Percentiles rank a stretch among this genome's conserved stretches.
phyloP scores from a whole-genome alignment of 2,329 filamentous ascomycete genomes.

The Mycocentrospora acerina region DNA sequence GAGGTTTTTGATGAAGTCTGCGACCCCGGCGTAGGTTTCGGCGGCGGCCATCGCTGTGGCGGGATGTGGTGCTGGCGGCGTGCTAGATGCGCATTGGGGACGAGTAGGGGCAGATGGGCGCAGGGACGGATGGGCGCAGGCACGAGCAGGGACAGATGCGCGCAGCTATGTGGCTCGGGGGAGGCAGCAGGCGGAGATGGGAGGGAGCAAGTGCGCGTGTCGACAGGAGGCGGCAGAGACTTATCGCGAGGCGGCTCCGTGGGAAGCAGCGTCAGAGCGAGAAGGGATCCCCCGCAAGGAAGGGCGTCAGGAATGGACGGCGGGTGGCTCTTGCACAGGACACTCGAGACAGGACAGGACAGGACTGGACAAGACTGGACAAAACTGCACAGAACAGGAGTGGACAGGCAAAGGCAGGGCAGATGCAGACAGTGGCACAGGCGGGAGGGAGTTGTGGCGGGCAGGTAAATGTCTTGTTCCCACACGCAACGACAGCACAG shows the following conservation, averaged over 20 bases:
- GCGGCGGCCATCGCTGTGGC: conserved; percentile 31
- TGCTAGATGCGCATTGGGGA: conserved; percentile 41
- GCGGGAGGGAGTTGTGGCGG: neutral
- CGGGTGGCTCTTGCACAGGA: too few species aligned
- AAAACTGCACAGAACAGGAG: too few species aligned
- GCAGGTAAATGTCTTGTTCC: too few species aligned
- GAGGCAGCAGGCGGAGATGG: conserved; percentile 2
- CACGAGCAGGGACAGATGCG: conserved; percentile 14
- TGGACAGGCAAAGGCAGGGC: neutral
- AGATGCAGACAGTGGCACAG: neutral
- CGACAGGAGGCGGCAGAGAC: conserved; percentile 1
- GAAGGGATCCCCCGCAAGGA: conserved; percentile 7
- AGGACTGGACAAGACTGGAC: too few species aligned
- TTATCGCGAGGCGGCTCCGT: conserved; percentile 5
- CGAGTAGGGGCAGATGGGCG: conserved; percentile 13
- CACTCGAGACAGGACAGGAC: too few species aligned
- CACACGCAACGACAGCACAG: too few species aligned
- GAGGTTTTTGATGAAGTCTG: conserved; percentile 50
- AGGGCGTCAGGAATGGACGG: neutral
- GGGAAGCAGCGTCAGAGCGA: conserved; percentile 9
- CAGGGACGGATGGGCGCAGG: conserved; percentile 19
- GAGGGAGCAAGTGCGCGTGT: conserved; percentile 3
- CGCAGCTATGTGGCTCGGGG: conserved; percentile 13
- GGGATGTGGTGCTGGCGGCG: conserved; percentile 20
- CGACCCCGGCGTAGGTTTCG: conserved; percentile 41